These are phyloP conservation scores for Didymella pinodella DNA, from an alignment of 2,329 filamentous ascomycete genomes.

Conservation along the genomic window DNA sequence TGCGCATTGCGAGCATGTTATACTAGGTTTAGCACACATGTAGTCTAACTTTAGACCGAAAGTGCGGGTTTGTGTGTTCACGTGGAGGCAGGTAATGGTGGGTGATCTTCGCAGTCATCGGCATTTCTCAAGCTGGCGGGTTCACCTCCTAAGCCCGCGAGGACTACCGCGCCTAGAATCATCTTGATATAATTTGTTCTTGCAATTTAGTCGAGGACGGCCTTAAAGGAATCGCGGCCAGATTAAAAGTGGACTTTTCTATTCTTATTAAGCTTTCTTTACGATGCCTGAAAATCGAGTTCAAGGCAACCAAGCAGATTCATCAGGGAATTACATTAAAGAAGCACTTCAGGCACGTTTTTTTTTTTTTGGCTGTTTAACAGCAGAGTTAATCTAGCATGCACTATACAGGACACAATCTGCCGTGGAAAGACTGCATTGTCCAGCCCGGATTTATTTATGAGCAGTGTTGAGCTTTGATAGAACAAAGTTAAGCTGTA, in stretches of 20 bases:
- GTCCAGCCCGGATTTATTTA: neutral
- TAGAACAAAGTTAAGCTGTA: neutral
- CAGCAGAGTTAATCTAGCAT: neutral
- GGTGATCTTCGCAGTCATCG: neutral
- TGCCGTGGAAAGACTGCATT: neutral
- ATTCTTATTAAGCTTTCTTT: neutral
- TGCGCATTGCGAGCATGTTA: conserved; percentile 32
- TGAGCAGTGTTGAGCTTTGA: neutral
- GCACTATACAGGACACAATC: neutral
- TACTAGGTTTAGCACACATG: neutral
- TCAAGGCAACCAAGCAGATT: neutral
- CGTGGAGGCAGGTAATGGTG: too few species aligned
- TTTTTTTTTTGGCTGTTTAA: neutral
- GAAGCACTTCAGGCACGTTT: neutral
- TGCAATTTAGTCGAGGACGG: neutral
- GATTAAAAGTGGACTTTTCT: neutral
- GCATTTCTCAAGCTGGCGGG: too few species aligned
- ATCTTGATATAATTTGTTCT: too few species aligned
- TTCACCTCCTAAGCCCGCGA: too few species aligned
- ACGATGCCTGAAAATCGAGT: neutral
- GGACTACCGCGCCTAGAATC: too few species aligned
- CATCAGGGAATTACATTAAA: neutral
- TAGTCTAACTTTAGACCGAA: too few species aligned
- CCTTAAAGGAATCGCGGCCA: neutral
- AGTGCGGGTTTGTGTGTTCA: too few species aligned